Base-by-base conservation (phyloP, 2,329 filamentous ascomycete species). In the Aspergillus floridensis region DNA sequence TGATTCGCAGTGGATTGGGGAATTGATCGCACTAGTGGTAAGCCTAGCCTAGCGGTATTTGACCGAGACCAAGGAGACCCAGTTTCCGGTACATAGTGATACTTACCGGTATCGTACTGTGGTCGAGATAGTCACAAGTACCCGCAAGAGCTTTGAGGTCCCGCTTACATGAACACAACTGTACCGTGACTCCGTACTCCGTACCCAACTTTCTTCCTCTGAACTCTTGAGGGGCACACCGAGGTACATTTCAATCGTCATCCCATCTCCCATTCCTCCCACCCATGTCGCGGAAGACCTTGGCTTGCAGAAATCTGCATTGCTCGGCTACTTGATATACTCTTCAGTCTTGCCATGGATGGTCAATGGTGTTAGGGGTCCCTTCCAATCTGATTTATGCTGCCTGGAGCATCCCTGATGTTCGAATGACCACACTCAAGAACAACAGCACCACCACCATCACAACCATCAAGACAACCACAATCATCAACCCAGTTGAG, bases 11-110 rank as follows among this genome's bases (percentile, higher is more conserved):
- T 47, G 26, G 14, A 14, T 19, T 29, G 19, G 14, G 11, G 22
- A 32, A 22, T 22, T 35, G 58, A 58, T 32, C 31, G 22, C 56
- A 35, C 56, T 61, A 59, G 46, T 21, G 6, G 52, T 47, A 54
- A 48, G 19, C 26, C 41, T 19, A 29, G 22, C 22, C 41, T 19
- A 29, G 22, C 41, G 41, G 44, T 55, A 48, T 46, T 31, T 44
- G 53, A 41, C 41, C 29, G 35, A 19, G 32, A 35, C 32, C 32
- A 19, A 44, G 38, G 38, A 19, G 14, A 44, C 38, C 14, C 38
- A 19, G 16, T 16, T 44, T 44, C 38, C 38, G 38, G 16, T 44
- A 44, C 38, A 12, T 12, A 6, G 16, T 16, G 16, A 44, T 19
- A 44, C 38, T 44, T 44, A 16, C 38, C 8, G 14, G 16, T 44